Percentiles rank a stretch among this genome's conserved stretches.
Evolutionary conservation across 73 alveolate species (phyloP).

Genomic region (Symbiodinium pilosum): DNA sequence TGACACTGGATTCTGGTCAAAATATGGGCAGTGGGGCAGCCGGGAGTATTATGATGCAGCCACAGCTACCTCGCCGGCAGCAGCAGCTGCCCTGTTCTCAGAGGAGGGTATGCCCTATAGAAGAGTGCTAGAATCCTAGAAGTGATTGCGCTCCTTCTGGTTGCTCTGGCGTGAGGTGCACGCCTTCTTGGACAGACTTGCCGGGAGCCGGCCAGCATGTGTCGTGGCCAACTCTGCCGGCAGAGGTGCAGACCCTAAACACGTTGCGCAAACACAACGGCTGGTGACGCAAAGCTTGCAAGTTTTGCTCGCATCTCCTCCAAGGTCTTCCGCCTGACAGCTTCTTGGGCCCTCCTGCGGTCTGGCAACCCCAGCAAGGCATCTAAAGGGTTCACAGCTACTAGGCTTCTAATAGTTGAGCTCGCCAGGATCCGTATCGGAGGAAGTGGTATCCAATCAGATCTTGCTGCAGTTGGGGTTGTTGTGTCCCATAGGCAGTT

Average conservation of each 20-base stretch:
- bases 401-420: too few species aligned
- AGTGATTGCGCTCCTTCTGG: too few species aligned
- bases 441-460: too few species aligned
- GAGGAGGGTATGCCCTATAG: too few species aligned
- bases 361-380: conserved; percentile 69
- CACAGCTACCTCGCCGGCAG: conserved; percentile 80
- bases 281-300: too few species aligned
- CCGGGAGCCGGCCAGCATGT: conserved; percentile 34
- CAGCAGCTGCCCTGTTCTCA: conserved; percentile 41
- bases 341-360: conserved; percentile 81
- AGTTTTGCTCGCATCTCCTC: background rate
- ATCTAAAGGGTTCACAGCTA: background rate
- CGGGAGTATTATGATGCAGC: conserved; percentile 87
- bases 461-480: too few species aligned
- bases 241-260: background rate
- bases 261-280: too few species aligned
- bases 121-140: background rate
- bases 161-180: conserved; percentile 37
- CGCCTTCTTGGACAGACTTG: conserved; percentile 84
- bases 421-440: too few species aligned
- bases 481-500: too few species aligned
- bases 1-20: conserved; percentile 94
- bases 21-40: conserved; percentile 90
- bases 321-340: conserved; percentile 69
- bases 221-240: conserved; percentile 42